Conservation (phyloP, 1,284 basidiomycete species). For the Inonotus obliquus region DNA sequence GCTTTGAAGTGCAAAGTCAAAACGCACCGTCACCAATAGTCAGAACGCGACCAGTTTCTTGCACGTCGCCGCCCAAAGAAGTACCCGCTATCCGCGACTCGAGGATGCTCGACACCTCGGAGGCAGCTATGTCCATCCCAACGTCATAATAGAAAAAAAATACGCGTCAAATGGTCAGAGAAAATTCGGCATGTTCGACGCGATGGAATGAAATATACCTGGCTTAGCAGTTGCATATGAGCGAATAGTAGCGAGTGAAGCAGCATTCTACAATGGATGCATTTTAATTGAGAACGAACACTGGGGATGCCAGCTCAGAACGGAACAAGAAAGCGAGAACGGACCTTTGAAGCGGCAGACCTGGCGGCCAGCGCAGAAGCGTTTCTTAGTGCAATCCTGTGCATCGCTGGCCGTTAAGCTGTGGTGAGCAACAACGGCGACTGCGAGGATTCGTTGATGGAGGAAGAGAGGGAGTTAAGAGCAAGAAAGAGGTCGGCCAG, state of each 20-base stretch:
- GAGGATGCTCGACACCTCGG: constrained; percentile 98
- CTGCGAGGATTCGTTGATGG: constrained; percentile 26
- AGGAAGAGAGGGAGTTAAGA: constrained; percentile 34
- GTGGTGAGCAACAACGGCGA: constrained; percentile 14
- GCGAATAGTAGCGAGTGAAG: constrained; percentile 53
- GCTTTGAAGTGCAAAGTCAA: constrained; percentile 2
- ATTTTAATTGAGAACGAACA: constrained; percentile 16
- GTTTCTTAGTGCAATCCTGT: constrained; percentile 84
- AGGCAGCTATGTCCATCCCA: constrained; percentile 68
- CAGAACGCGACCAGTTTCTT: constrained; percentile 98
- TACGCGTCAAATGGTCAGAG: constrained; percentile 7
- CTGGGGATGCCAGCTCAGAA: background rate
- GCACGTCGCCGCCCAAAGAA: constrained; percentile 87
- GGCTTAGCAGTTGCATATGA: constrained; percentile 98
- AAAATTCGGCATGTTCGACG: constrained; percentile 1
- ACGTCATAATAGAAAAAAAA: constrained; percentile 13
- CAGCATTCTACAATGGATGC: constrained; percentile 22
- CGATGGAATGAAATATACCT: constrained; percentile 50
- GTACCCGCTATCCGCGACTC: constrained; percentile 97
- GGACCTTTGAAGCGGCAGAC: constrained; percentile 55
- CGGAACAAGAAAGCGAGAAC: constrained; percentile 16
- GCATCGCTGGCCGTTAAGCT: constrained; percentile 55
- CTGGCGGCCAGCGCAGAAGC: constrained; percentile 59
- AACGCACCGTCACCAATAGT: constrained; percentile 44
- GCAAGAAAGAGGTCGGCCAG: background rate